Base-by-base conservation (phyloP, 768 basidiomycete species). In the Chlorophyllum brunneum region DNA sequence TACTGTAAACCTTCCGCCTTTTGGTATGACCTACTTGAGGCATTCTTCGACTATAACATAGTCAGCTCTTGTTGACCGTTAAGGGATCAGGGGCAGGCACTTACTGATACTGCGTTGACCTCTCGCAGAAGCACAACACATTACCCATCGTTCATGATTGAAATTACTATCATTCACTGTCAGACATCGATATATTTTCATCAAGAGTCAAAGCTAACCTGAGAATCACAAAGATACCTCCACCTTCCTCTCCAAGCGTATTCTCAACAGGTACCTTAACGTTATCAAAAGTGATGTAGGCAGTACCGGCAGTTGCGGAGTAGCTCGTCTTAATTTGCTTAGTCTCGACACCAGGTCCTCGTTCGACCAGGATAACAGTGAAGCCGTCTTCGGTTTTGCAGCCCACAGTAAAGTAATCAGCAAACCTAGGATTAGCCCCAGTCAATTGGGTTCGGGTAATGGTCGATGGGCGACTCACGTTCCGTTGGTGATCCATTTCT, bases 61-160 rank as follows among this genome's bases (percentile, higher is more conserved):
- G 51, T 48, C 49, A 42, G 33, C 10, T n/a, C 20, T 16, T 5
- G 29, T 11, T 2, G 16, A 34, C 18, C n/a, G 4, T 20, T 10
- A 20, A 48, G 41, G 9, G 30, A 42, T 8, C 10, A 44, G 24
- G 24, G 3, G 31, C 29, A 9, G 29, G 27, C 9, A 58, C 69
- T 56, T 37, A 69, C 66, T 56, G 38, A 65, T 57, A 42, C 58
- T 56, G 47, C 72, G 63, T 48, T 72, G 71, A 51, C 73, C 71
- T 52, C 88, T 76, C n/a, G 85, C 85, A 27, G 81, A 82, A 20
- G 76, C 67, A 56, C 87, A 86, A 62, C 80, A 85, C 86, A 94
- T 94, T 23, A 90, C 88, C 92, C 90, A 95, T 58, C 88, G 86
- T 64, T 94, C 93, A 66, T 95, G 92, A 65, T 95, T 95, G 72